Base-by-base conservation (phyloP, 2,329 filamentous ascomycete species). In the Coniochaeta pulveracea region DNA sequence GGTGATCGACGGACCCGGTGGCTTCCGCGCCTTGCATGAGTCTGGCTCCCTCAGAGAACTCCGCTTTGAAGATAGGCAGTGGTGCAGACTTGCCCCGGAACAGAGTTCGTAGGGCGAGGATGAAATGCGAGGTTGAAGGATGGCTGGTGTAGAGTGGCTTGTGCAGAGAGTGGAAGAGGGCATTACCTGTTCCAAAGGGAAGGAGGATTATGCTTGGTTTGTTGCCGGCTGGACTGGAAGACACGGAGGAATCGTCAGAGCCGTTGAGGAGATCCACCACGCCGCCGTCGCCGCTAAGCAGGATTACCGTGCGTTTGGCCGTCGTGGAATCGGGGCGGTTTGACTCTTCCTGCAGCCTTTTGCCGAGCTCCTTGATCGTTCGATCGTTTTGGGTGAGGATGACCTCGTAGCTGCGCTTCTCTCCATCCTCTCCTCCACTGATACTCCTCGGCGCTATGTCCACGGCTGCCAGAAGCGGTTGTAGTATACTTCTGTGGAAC, bases 241-340 rank as follows among this genome's bases (percentile, higher is more conserved):
- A 42, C 2, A 34, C 24, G 2, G 38, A 34, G 1, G 43, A 42
- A 17, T 48, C 43, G 9, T 54, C 48, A 17, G 53, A 63, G 3
- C 70, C 72, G 49, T 95, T 93, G 38, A 94, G 63, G 2, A 91
- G 62, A 45, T 96, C 89, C 12, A 86, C 70, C 3, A 93, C 56
- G 5, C 86, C 89, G 10, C 89, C 89, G 52, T 96, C 89, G 6
- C 89, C 89, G 31, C 82, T 89, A 5, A 95, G 65, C 10, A 96
- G 67, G 19, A 95, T 57, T 17, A 95, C 65, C 0, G 77, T 76
- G 48, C 78, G 72, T 10, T 19, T 42, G 43, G 26, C 26, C 31
- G n/a, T 8, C 11, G 5, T 12, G 17, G 16, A 12, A 4, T 15
- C 24, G 10, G 35, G 16, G 10, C 33, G 18, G 41, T 34, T 34